Percentiles rank a stretch among this genome's conserved stretches.
These are phyloP conservation scores for Solanum habrochaites DNA, from an alignment of 257 asterid species.

Conservation along the genomic window DNA sequence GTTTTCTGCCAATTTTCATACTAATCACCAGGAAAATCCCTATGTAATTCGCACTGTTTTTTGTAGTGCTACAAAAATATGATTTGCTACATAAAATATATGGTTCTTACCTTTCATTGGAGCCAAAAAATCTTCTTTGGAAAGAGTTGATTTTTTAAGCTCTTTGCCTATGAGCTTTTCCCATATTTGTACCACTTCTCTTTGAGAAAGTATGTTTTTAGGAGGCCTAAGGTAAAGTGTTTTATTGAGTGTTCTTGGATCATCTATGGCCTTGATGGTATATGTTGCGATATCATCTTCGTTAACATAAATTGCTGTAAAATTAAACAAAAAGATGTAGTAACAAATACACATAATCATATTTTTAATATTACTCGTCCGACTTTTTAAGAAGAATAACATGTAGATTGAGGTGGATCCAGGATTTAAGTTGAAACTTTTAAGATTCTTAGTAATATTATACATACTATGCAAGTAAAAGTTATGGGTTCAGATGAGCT, in stretches of 20 bases:
- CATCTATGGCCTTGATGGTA: conserved; percentile 22
- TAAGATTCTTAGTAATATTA: background rate
- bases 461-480: background rate
- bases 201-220: conserved; percentile 17
- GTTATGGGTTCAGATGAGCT: background rate
- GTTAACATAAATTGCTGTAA: conserved; percentile 15
- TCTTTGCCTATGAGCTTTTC: conserved; percentile 18
- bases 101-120: conserved; percentile 5
- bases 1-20: too few relatives aligned
- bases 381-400: too few relatives aligned
- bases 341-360: background rate
- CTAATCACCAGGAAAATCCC: too few relatives aligned
- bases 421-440: background rate
- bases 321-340: background rate
- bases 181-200: conserved; percentile 20
- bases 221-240: conserved; percentile 26
- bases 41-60: too few relatives aligned
- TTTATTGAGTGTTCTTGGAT: conserved; percentile 25
- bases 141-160: conserved; percentile 8
- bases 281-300: conserved; percentile 27
- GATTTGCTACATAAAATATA: background rate
- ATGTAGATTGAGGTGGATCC: background rate
- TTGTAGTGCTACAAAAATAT: background rate
- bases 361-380: background rate
- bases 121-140: conserved; percentile 10